phyloP scores from a whole-genome alignment of 75 land plant species.

The Gnetum montanum region DNA sequence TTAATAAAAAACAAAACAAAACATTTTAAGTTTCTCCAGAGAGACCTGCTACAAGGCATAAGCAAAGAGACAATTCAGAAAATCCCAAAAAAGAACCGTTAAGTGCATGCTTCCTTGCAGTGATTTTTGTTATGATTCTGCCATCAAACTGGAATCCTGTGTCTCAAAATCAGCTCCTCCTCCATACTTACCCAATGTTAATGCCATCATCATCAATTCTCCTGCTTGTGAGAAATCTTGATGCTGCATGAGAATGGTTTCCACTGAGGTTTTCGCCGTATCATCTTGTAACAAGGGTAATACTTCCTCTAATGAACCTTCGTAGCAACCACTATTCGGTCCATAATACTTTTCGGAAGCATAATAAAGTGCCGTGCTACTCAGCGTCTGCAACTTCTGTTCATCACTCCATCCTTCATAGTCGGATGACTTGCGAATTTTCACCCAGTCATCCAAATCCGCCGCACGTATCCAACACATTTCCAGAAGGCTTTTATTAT shows the following conservation, averaged over 20 bases:
- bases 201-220: slow-evolving; percentile 80
- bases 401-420: slow-evolving; percentile 89
- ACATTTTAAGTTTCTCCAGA: too few species aligned
- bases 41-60: too few species aligned
- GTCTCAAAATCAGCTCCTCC: slow-evolving; percentile 10
- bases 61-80: too few species aligned
- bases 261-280: slow-evolving; percentile 43
- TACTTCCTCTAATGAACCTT: slow-evolving; percentile 55
- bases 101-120: too few species aligned
- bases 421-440: slow-evolving; percentile 43
- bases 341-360: slow-evolving; percentile 78
- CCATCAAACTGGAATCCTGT: slow-evolving; percentile 10
- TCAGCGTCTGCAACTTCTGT: slow-evolving; percentile 28
- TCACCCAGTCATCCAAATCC: slow-evolving; percentile 77
- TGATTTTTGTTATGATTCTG: not conserved
- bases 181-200: slow-evolving; percentile 44
- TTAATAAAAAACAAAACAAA: too few species aligned
- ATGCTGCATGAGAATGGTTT: slow-evolving; percentile 70
- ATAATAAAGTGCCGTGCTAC: slow-evolving; percentile 59
- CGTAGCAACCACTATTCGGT: slow-evolving; percentile 26
- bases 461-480: slow-evolving; percentile 74
- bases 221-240: slow-evolving; percentile 81
- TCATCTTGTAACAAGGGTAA: slow-evolving; percentile 37
- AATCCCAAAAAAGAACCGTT: too few species aligned
- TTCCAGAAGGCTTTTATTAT: slow-evolving; percentile 64